A percentile compares a stretch with the other conserved stretches of the same genome.
Conservation (phyloP, 257 asterid species). For the Perilla frutescens region DNA sequence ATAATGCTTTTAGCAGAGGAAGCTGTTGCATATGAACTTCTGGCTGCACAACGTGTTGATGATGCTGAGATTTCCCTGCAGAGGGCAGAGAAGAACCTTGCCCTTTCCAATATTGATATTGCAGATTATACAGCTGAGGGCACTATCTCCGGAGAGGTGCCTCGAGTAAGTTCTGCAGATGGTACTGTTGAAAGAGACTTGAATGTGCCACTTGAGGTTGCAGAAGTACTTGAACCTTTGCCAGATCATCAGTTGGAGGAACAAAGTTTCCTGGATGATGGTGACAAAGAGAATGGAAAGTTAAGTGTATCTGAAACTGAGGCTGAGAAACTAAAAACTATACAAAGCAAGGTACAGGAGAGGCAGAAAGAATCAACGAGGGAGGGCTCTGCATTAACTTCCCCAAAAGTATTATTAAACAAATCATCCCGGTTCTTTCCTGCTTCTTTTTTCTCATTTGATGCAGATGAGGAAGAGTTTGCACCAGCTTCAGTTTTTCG, state of each 20-base stretch:
- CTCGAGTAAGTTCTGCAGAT: constrained; percentile 50
- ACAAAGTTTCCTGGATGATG: constrained; percentile 52
- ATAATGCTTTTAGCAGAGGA: constrained; percentile 97
- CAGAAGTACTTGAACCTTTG: constrained; percentile 47
- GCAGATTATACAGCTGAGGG: constrained; percentile 51
- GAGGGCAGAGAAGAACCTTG: constrained; percentile 79
- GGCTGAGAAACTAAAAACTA: constrained; percentile 66
- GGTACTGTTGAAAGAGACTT: constrained; percentile 49
- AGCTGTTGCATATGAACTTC: constrained; percentile 94
- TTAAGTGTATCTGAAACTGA: constrained; percentile 59
- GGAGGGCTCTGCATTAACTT: constrained; percentile 66
- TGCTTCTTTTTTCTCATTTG: constrained; percentile 87
- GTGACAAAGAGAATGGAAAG: constrained; percentile 66
- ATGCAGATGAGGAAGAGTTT: constrained; percentile 81
- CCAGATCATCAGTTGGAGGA: constrained; percentile 51
- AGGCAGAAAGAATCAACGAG: constrained; percentile 69
- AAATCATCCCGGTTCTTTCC: constrained; percentile 98
- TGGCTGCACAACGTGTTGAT: constrained; percentile 82
- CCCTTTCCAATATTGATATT: constrained; percentile 52
- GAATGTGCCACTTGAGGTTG: constrained; percentile 48
- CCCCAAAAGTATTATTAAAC: constrained; percentile 84
- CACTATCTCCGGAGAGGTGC: constrained; percentile 48
- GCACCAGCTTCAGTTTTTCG: constrained; percentile 78
- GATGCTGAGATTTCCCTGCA: constrained; percentile 84
- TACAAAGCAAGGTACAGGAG: constrained; percentile 73